phyloP scores from a whole-genome alignment of 495 filamentous ascomycete genomes.

The Platismatia glauca region DNA sequence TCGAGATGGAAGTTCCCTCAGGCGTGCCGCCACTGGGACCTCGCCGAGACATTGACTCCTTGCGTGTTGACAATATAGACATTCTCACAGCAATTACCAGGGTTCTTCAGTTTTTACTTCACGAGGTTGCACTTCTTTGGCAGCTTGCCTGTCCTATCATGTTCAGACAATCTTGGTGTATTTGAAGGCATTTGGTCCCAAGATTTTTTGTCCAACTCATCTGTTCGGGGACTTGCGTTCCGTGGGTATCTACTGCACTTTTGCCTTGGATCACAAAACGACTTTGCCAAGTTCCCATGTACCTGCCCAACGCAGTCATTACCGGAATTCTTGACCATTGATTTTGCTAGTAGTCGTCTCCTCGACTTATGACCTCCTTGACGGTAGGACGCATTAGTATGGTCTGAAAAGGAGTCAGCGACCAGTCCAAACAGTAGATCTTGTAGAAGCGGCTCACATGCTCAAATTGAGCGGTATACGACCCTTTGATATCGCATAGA shows the following conservation, averaged over 20 bases:
- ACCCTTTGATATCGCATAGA: conserved; percentile 46
- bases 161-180: background rate
- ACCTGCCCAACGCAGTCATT: background rate
- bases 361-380: conserved; percentile 45
- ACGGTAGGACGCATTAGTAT: conserved; percentile 38
- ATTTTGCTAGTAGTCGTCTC: conserved; percentile 37
- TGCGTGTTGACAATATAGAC: background rate
- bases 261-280: background rate
- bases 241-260: background rate
- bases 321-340: background rate
- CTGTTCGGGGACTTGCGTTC: background rate
- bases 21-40: too few relatives aligned
- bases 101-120: too few relatives aligned
- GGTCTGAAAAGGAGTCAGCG: conserved; percentile 30
- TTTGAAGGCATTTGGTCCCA: background rate
- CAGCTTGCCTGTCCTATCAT: background rate
- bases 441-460: conserved; percentile 37
- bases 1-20: background rate
- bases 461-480: conserved; percentile 54
- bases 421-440: background rate
- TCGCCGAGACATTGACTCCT: background rate
- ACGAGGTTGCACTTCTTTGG: too few relatives aligned
- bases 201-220: background rate
- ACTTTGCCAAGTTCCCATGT: background rate
- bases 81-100: background rate